Base-by-base conservation (phyloP, 306 rosid species). In the Clitoria ternatea region DNA sequence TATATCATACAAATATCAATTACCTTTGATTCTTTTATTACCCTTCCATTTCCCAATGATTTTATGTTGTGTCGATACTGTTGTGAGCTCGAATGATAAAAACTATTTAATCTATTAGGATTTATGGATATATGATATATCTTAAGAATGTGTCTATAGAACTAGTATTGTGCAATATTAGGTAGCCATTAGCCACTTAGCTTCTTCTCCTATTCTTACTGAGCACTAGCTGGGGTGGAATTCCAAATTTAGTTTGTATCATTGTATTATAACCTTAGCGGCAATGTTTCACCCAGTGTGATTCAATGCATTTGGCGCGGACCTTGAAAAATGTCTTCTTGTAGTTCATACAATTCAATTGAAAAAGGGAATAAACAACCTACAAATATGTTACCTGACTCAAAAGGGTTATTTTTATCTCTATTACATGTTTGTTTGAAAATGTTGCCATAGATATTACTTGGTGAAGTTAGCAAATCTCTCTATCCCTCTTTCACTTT, bases 71-170 rank as follows among this genome's bases (percentile, higher is more conserved):
- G 45, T 43, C 19, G 13, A 62, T 49, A 15, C 65, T 40, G 6
- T 49, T 9, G 99, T 91, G 44, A 71, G 27, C 24, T 20, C 53
- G 61, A 66, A 18, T 79, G 57, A 17, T 5, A 12, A 43, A 22
- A 22, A n/a, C 40, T 72, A 13, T 54, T 12, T 63, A 42, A 37
- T 33, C 44, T 35, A 67, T 68, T 45, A 29, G 18, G 32, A 61
- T 27, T 36, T 68, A 24, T 12, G 63, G 30, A 14, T 56, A 2
- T 67, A 26, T 60, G 26, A 73, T 43, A n/a, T n/a, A n/a, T n/a
- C n/a, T n/a, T n/a, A n/a, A n/a, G n/a, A 12, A 7, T 15, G 13
- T 15, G 20, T 10, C 18, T 9, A 13, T 43, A 39, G 2, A 61
- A 39, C 50, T 20, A 54, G 60, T 54, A 48, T 37, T 49, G 3